Evolutionary conservation across 441 rosid genomes (phyloP).

Genomic region (Brassica hybrid): DNA sequence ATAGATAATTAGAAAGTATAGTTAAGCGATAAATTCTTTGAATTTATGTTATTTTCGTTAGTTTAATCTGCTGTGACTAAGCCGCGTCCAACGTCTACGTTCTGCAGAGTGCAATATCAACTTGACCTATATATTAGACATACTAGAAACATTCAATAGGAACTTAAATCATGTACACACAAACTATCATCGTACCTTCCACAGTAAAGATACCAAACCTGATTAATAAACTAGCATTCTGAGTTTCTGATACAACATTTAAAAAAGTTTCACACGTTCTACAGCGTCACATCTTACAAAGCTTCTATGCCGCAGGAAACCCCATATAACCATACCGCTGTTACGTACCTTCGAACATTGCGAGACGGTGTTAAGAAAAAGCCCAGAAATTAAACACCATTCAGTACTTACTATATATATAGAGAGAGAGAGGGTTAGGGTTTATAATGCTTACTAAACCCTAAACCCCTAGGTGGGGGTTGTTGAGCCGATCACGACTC

Average conservation of each 20-base stretch:
- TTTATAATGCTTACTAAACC: slow-evolving; percentile 33
- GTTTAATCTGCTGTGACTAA: not conserved
- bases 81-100: not conserved
- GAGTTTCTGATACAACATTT: slow-evolving; percentile 7
- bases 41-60: too few species aligned
- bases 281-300: slow-evolving; percentile 20
- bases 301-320: slow-evolving; percentile 19
- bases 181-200: not conserved
- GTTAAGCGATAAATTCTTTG: not conserved
- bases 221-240: slow-evolving; percentile 14
- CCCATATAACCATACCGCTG: slow-evolving; percentile 9
- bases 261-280: not conserved
- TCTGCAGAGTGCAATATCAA: not conserved
- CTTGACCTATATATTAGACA: not conserved
- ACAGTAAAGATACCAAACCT: not conserved
- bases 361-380: too few species aligned
- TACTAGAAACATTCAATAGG: not conserved
- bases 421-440: slow-evolving; percentile 19
- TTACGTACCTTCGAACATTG: too few species aligned
- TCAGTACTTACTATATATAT: slow-evolving; percentile 18
- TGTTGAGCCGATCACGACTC: slow-evolving; percentile 42
- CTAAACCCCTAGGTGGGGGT: slow-evolving; percentile 11
- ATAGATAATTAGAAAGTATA: not conserved
- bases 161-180: not conserved
- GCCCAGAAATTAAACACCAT: slow-evolving; percentile 23